These are phyloP conservation scores for Hygrocybe coccinea DNA, from an alignment of 768 basidiomycete species.

Conservation along the genomic window DNA sequence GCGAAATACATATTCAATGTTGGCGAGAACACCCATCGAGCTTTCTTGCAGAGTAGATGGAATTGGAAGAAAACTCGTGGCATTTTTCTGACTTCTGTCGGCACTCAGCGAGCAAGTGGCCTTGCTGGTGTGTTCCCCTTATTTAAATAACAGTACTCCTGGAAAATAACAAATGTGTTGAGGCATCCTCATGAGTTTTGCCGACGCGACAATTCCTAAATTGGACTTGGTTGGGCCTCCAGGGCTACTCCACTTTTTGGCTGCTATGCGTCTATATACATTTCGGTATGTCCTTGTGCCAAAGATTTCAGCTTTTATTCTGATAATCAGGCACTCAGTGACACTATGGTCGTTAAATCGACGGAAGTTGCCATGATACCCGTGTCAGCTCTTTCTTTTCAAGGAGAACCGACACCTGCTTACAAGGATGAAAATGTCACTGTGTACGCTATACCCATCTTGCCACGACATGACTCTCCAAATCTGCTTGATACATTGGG, in stretches of 20 bases:
- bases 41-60: slow-evolving; percentile 62
- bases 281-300: slow-evolving; percentile 45
- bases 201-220: slow-evolving; percentile 58
- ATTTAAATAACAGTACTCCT: neutral
- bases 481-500: neutral
- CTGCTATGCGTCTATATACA: slow-evolving; percentile 63
- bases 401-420: slow-evolving; percentile 35
- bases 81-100: slow-evolving; percentile 67
- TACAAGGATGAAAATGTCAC: slow-evolving; percentile 61
- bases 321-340: slow-evolving; percentile 3
- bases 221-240: slow-evolving; percentile 67
- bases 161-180: slow-evolving; percentile 5
- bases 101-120: slow-evolving; percentile 61
- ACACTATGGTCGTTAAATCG: neutral
- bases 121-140: slow-evolving; percentile 55
- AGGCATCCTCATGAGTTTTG: slow-evolving; percentile 78
- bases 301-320: no score
- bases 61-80: slow-evolving; percentile 64
- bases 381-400: neutral
- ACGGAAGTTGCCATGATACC: neutral
- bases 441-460: slow-evolving; percentile 56
- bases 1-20: slow-evolving; percentile 87
- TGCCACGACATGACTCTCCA: neutral
- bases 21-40: slow-evolving; percentile 74
- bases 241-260: slow-evolving; percentile 65